A percentile compares a stretch with the other conserved stretches of the same genome.
phyloP scores from a whole-genome alignment of 306 rosid species.

The Lagenaria siceraria region DNA sequence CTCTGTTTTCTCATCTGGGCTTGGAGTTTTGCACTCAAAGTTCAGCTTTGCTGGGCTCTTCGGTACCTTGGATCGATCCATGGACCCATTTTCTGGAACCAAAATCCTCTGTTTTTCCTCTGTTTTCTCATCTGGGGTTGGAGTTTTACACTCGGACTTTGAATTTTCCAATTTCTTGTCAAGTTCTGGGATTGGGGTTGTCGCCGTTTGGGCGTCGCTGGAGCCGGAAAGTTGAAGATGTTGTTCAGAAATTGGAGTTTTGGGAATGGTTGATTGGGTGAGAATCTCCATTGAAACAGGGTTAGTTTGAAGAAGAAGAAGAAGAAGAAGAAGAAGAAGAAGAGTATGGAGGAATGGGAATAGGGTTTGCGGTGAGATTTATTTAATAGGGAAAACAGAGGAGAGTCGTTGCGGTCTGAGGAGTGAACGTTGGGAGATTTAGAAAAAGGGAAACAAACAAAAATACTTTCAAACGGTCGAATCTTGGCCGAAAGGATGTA shows the following conservation, averaged over 20 bases:
- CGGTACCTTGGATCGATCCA: not conserved
- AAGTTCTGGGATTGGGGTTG: not conserved
- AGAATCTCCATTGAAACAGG: constrained; percentile 27
- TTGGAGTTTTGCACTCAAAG: constrained; percentile 32
- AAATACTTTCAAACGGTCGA: constrained; percentile 4
- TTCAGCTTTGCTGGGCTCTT: not conserved
- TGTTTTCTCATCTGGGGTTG: not conserved
- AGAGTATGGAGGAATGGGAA: not conserved
- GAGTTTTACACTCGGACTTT: not conserved
- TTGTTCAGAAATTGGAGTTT: not conserved
- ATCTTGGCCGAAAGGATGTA: not conserved
- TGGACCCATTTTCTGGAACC: not conserved
- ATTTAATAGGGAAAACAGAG: not conserved
- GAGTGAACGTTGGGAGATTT: not conserved
- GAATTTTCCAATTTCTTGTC: not conserved
- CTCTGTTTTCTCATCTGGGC: constrained; percentile 14
- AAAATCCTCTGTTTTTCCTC: not conserved
- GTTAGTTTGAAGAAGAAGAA: not conserved
- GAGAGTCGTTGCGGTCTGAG: not conserved
- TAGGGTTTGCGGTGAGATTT: not conserved
- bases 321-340: not conserved
- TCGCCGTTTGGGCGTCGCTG: not conserved
- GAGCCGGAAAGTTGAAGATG: constrained; percentile 7
- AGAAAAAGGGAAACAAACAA: not conserved
- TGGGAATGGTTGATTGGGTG: constrained; percentile 7